Evolutionary conservation across 2,329 filamentous ascomycete species (phyloP).

Genomic region (Pseudogymnoascus destructans): DNA sequence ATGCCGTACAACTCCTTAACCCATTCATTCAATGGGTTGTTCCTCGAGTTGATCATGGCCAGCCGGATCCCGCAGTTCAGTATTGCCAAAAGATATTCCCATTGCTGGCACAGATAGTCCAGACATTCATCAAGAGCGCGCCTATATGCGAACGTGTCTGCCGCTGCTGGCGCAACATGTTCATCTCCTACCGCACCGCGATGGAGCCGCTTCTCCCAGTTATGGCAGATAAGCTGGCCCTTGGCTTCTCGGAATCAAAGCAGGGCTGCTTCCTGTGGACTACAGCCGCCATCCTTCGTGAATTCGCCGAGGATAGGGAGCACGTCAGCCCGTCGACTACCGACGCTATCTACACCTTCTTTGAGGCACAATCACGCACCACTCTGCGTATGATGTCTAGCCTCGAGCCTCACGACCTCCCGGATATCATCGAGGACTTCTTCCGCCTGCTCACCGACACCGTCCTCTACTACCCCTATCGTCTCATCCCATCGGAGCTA

Average conservation of each 20-base stretch:
- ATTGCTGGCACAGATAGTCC: slow-evolving; percentile 70
- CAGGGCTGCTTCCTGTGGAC: slow-evolving; percentile 99
- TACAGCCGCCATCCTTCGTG: slow-evolving; percentile 82
- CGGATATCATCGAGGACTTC: slow-evolving; percentile 57
- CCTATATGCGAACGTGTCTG: slow-evolving; percentile 91
- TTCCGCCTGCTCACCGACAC: slow-evolving; percentile 88
- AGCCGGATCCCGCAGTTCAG: slow-evolving; percentile 82
- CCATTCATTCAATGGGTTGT: slow-evolving; percentile 70
- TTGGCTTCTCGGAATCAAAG: slow-evolving; percentile 69
- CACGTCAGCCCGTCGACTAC: slow-evolving; percentile 71
- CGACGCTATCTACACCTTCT: slow-evolving; percentile 84
- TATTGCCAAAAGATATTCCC: slow-evolving; percentile 94
- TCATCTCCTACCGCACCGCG: slow-evolving; percentile 84
- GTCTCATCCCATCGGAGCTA: slow-evolving; percentile 65
- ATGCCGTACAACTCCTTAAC: slow-evolving; percentile 84
- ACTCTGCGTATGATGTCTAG: slow-evolving; percentile 86
- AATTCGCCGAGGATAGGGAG: slow-evolving; percentile 85
- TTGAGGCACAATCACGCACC: slow-evolving; percentile 80
- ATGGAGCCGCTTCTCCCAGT: slow-evolving; percentile 74
- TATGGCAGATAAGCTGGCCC: slow-evolving; percentile 78
- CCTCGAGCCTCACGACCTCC: slow-evolving; percentile 47
- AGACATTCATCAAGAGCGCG: slow-evolving; percentile 72
- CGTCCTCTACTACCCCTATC: slow-evolving; percentile 80
- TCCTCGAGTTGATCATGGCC: slow-evolving; percentile 56
- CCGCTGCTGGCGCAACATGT: slow-evolving; percentile 92